Evolutionary conservation across 345 rosid genomes (phyloP).

Genomic region (Eutrema yunnanense): DNA sequence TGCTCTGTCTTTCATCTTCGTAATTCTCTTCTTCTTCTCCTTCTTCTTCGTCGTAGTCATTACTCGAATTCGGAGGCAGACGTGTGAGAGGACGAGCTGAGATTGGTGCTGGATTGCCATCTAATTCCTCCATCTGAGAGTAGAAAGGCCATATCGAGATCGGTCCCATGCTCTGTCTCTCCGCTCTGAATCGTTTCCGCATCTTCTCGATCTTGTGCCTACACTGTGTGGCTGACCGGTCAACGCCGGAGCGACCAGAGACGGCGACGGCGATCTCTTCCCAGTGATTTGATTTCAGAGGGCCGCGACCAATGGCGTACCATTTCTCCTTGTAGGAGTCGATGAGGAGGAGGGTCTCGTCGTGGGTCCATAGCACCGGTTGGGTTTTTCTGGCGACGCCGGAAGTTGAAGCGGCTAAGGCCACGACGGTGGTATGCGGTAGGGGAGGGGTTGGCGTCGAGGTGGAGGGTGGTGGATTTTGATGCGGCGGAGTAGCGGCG

Average conservation of each 20-base stretch:
- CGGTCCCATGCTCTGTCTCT: slow-evolving; percentile 35
- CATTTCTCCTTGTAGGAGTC: slow-evolving; percentile 63
- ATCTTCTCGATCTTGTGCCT: slow-evolving; percentile 90
- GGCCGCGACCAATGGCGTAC: slow-evolving; percentile 58
- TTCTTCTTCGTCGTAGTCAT: slow-evolving; percentile 4
- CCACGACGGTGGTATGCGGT: slow-evolving; percentile 2
- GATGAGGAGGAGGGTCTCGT: slow-evolving; percentile 60
- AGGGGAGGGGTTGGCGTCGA: not conserved
- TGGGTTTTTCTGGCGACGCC: slow-evolving; percentile 40
- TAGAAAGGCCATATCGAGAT: slow-evolving; percentile 53
- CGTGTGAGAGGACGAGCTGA: slow-evolving; percentile 45
- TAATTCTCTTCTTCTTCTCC: slow-evolving; percentile 26
- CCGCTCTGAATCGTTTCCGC: slow-evolving; percentile 59
- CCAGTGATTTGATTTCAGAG: slow-evolving; percentile 67
- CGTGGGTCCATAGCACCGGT: slow-evolving; percentile 65
- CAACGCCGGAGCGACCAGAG: slow-evolving; percentile 60
- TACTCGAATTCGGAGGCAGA: slow-evolving; percentile 8
- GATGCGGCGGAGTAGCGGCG: slow-evolving; percentile 16
- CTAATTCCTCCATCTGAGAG: slow-evolving; percentile 64
- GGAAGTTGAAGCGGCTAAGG: slow-evolving; percentile 20
- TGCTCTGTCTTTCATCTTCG: slow-evolving; percentile 32
- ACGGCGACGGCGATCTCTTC: slow-evolving; percentile 62
- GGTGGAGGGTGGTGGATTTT: not conserved
- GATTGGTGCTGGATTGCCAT: slow-evolving; percentile 56
- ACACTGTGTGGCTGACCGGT: slow-evolving; percentile 60